phyloP scores from a whole-genome alignment of 1,284 basidiomycete genomes.

The Austroboletus niveus region DNA sequence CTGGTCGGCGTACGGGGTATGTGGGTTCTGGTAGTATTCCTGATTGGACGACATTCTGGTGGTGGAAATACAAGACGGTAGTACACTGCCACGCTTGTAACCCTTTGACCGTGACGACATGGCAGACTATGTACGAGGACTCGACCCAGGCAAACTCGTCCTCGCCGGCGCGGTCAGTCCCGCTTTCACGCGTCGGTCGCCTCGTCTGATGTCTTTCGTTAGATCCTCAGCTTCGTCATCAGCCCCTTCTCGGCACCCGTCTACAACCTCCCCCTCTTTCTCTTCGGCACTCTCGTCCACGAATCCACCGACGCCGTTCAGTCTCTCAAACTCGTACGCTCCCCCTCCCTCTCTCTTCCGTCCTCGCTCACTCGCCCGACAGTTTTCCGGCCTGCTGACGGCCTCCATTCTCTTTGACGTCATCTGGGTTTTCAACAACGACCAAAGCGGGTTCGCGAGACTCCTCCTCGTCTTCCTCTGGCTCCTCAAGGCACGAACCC shows the following conservation, averaged over 20 bases:
- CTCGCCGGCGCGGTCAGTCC: conserved; percentile 57
- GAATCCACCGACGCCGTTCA: conserved; percentile 63
- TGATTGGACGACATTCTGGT: conserved; percentile 23
- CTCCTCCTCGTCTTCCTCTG: conserved; percentile 59
- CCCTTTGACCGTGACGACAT: conserved; percentile 2
- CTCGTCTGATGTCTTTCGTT: neutral
- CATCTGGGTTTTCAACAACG: conserved; percentile 61
- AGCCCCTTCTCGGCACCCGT: conserved; percentile 58
- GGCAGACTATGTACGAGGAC: conserved; percentile 61
- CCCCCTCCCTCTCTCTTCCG: neutral
- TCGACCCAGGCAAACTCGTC: conserved; percentile 69
- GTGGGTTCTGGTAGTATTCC: conserved; percentile 21
- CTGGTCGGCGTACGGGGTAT: conserved; percentile 14
- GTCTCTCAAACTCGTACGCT: conserved; percentile 59
- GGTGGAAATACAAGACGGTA: too few species aligned
- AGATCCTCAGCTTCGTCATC: conserved; percentile 58
- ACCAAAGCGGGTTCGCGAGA: conserved; percentile 54
- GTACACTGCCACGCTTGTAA: neutral
- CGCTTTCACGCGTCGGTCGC: neutral
- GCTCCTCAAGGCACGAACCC: conserved; percentile 56
- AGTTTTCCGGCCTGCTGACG: conserved; percentile 68
- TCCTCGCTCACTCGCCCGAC: neutral
- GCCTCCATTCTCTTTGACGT: conserved; percentile 65
- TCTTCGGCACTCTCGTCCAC: conserved; percentile 71
- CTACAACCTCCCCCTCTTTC: conserved; percentile 73